These are phyloP conservation scores for Rhodotorula sp. DNA, from an alignment of 1,284 basidiomycete genomes.

Conservation along the genomic window DNA sequence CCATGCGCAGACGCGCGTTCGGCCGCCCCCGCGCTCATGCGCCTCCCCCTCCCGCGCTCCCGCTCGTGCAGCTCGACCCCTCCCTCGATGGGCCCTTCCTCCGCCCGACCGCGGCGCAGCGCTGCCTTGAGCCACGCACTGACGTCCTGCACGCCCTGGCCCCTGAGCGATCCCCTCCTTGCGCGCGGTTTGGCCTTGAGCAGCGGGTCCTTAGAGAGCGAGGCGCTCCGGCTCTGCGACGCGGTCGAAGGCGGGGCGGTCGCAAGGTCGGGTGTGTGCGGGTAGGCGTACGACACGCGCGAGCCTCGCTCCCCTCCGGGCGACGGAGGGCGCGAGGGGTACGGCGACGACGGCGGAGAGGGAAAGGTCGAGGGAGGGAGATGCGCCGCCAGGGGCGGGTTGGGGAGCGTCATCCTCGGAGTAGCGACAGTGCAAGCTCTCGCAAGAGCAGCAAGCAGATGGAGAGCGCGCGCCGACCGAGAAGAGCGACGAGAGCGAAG, in stretches of 20 bases:
- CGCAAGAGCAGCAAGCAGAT: no score
- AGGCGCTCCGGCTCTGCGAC: not conserved
- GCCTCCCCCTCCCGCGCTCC: no score
- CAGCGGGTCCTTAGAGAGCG: slow-evolving; percentile 27
- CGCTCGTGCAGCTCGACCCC: slow-evolving; percentile 11
- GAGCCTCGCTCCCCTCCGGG: not conserved
- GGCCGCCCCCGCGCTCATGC: not conserved
- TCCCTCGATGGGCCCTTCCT: not conserved
- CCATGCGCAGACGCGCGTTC: not conserved
- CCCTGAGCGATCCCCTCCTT: not conserved
- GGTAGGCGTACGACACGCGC: slow-evolving; percentile 12
- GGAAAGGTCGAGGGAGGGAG: slow-evolving; percentile 8
- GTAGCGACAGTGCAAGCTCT: no score
- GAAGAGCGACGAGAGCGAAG: no score
- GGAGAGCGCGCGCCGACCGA: no score
- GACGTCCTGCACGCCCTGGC: not conserved
- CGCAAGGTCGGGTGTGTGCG: slow-evolving; percentile 2
- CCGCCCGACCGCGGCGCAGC: not conserved
- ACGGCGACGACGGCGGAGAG: slow-evolving; percentile 15
- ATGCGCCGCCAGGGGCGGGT: slow-evolving; percentile 5
- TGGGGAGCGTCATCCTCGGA: slow-evolving; percentile 7
- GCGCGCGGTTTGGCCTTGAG: slow-evolving; percentile 13
- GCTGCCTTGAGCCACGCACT: not conserved
- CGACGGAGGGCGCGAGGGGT: not conserved
- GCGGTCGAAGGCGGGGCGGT: not conserved